Conservation (phyloP, 768 basidiomycete species). For the Trametes maxima region DNA sequence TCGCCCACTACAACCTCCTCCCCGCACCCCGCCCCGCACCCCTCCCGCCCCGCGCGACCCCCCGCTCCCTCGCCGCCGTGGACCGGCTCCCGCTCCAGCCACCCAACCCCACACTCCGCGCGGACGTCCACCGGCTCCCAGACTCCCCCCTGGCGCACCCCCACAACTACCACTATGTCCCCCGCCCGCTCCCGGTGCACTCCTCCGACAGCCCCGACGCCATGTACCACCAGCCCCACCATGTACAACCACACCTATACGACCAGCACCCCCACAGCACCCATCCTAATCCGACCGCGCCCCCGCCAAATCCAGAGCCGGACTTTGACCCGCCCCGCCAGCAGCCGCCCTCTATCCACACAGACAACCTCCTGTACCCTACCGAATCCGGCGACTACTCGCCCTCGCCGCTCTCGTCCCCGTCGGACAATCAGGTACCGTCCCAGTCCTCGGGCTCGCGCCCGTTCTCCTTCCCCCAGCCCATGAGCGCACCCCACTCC, state of each 20-base stretch:
- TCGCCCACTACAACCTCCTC: slow-evolving; percentile 19
- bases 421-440: slow-evolving; percentile 9
- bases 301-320: neutral
- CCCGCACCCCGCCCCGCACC: slow-evolving; percentile 5
- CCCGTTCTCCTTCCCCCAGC: slow-evolving; percentile 21
- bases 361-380: slow-evolving; percentile 19
- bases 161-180: slow-evolving; percentile 26
- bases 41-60: slow-evolving; percentile 16
- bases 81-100: slow-evolving; percentile 16
- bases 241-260: slow-evolving; percentile 6
- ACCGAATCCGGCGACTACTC: slow-evolving; percentile 20
- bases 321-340: slow-evolving; percentile 21
- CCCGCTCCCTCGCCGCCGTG: slow-evolving; percentile 23
- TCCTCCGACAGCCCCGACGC: slow-evolving; percentile 15
- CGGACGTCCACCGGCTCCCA: slow-evolving; percentile 4
- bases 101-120: slow-evolving; percentile 2
- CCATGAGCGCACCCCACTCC: slow-evolving; percentile 26
- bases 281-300: neutral
- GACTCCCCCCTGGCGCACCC: slow-evolving; percentile 19
- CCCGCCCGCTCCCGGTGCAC: slow-evolving; percentile 22
- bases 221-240: slow-evolving; percentile 21
- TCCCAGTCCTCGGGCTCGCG: slow-evolving; percentile 15
- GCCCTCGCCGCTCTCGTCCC: slow-evolving; percentile 24
- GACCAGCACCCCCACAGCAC: slow-evolving; percentile 6
- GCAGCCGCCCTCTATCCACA: slow-evolving; percentile 23